Evolutionary conservation across 495 filamentous ascomycete species (phyloP).

Genomic region (Penicillium atrosanguineum): DNA sequence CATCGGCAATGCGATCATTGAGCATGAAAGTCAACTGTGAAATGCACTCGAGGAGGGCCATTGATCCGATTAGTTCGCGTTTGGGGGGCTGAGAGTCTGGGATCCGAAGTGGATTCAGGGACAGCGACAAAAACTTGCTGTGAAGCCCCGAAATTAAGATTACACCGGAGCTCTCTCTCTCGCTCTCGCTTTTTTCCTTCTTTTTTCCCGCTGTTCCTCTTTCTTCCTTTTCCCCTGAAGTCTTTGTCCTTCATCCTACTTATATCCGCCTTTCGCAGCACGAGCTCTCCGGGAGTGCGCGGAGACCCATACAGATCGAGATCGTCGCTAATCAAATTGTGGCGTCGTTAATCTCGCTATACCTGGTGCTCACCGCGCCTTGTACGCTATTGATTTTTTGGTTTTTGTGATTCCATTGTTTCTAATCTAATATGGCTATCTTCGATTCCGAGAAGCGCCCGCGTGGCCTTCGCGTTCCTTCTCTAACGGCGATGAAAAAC

Average conservation of each 20-base stretch:
- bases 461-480: slow-evolving; percentile 39
- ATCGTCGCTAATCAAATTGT: slow-evolving; percentile 8
- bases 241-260: slow-evolving; percentile 5
- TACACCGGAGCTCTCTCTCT: slow-evolving; percentile 2
- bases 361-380: background rate
- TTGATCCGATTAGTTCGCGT: too few species aligned
- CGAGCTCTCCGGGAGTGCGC: background rate
- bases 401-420: background rate
- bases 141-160: slow-evolving; percentile 12
- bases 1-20: background rate
- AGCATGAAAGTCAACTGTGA: background rate
- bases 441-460: slow-evolving; percentile 42
- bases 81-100: background rate
- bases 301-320: slow-evolving; percentile 2
- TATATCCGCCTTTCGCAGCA: slow-evolving; percentile 1
- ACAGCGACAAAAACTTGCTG: slow-evolving; percentile 10
- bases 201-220: slow-evolving; percentile 8
- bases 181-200: background rate
- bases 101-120: slow-evolving; percentile 2
- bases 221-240: slow-evolving; percentile 6
- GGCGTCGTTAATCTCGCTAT: slow-evolving; percentile 4
- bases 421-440: slow-evolving; percentile 29
- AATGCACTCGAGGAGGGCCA: background rate
- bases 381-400: background rate
- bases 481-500: slow-evolving; percentile 34